These are phyloP conservation scores for Hypoxylon sp. DNA, from an alignment of 2,329 filamentous ascomycete genomes.

Conservation along the genomic window DNA sequence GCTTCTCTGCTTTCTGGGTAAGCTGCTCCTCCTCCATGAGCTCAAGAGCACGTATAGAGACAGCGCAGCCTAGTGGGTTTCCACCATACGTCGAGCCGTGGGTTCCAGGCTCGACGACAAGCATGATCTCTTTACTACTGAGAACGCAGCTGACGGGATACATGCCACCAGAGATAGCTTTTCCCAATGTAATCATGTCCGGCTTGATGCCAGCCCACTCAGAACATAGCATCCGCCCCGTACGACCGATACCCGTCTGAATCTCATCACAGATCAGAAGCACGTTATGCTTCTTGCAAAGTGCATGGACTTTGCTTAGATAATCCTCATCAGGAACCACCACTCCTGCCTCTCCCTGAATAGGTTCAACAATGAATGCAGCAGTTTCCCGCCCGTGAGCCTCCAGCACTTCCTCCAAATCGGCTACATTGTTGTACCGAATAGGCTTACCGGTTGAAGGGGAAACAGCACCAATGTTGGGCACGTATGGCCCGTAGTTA, in stretches of 20 bases:
- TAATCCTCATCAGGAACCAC: slow-evolving; percentile 95
- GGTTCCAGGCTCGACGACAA: slow-evolving; percentile 94
- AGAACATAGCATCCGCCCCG: slow-evolving; percentile 92
- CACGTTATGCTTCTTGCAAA: slow-evolving; percentile 96
- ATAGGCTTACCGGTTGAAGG: slow-evolving; percentile 84
- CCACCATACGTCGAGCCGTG: slow-evolving; percentile 99
- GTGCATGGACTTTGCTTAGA: slow-evolving; percentile 80
- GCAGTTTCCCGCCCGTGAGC: slow-evolving; percentile 87
- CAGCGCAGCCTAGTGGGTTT: slow-evolving; percentile 94
- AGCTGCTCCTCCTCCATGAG: slow-evolving; percentile 93
- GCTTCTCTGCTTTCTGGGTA: slow-evolving; percentile 82
- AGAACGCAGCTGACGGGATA: slow-evolving; percentile 98
- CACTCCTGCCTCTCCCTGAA: slow-evolving; percentile 97
- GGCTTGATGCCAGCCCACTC: slow-evolving; percentile 97
- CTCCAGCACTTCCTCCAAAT: slow-evolving; percentile 84
- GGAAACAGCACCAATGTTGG: slow-evolving; percentile 83
- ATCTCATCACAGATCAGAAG: slow-evolving; percentile 98
- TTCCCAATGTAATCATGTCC: slow-evolving; percentile 93
- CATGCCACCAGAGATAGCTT: slow-evolving; percentile 98
- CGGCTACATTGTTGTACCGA: slow-evolving; percentile 86
- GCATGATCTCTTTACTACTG: slow-evolving; percentile 90
- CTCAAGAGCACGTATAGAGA: slow-evolving; percentile 95
- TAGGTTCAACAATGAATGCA: slow-evolving; percentile 95
- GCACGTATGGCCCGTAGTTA: slow-evolving; percentile 97
- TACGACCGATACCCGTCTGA: slow-evolving; percentile 96